Conservation (phyloP, 202 grass and related monocot genomes). For the Carex sylvatica region DNA sequence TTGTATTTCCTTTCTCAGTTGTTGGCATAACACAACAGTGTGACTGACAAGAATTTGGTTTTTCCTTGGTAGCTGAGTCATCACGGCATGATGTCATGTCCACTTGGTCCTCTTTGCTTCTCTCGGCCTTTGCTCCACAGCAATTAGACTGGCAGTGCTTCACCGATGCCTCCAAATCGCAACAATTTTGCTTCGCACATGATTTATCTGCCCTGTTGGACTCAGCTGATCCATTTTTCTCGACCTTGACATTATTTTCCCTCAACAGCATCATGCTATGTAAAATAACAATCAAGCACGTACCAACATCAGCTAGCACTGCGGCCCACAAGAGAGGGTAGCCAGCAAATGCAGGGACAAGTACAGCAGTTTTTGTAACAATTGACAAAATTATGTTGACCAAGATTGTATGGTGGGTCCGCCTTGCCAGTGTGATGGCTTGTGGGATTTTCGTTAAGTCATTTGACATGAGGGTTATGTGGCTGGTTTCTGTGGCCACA, state of each 20-base stretch:
- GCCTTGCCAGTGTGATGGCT: conserved; percentile 41
- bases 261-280: conserved; percentile 63
- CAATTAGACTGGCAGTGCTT: not conserved
- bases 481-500: conserved; percentile 67
- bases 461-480: conserved; percentile 73
- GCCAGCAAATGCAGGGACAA: conserved; percentile 41
- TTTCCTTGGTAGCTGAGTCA: not conserved
- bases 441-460: conserved; percentile 55
- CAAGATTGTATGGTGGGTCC: conserved; percentile 41
- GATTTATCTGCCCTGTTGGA: not conserved
- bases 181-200: not conserved
- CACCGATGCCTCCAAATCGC: not conserved
- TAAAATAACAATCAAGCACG: conserved; percentile 74
- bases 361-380: conserved; percentile 34
- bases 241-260: not conserved
- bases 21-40: not conserved
- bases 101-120: not conserved
- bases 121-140: not conserved
- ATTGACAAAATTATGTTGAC: conserved; percentile 47
- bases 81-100: not conserved
- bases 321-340: conserved; percentile 66
- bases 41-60: not conserved
- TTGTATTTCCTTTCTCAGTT: not conserved
- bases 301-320: conserved; percentile 71
- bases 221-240: not conserved